These are phyloP conservation scores for Mayamaea pseudoterrestris DNA, from an alignment of 108 stramenopile species.

Conservation along the genomic window DNA sequence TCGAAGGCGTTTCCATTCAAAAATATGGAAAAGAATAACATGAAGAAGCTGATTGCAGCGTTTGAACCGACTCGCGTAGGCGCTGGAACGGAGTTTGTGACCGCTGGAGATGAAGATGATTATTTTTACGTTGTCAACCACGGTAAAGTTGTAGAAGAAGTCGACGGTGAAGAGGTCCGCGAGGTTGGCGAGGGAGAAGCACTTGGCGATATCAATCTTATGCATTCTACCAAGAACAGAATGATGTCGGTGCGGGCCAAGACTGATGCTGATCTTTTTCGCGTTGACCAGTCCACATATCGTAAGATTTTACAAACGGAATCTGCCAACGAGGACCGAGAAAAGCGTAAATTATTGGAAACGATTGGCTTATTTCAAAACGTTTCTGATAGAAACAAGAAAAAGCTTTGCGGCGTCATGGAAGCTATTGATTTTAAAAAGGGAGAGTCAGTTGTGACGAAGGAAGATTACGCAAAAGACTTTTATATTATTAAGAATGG, in stretches of 20 bases:
- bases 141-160: slow-evolving; percentile 40
- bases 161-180: slow-evolving; percentile 35
- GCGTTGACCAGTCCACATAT: slow-evolving; percentile 59
- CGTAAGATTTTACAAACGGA: slow-evolving; percentile 46
- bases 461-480: neutral
- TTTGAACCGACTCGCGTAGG: slow-evolving; percentile 37
- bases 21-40: slow-evolving; percentile 28
- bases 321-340: too few relatives aligned
- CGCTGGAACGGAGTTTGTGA: slow-evolving; percentile 47
- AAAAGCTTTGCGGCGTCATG: too few relatives aligned
- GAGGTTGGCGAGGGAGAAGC: slow-evolving; percentile 25
- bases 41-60: slow-evolving; percentile 43
- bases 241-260: slow-evolving; percentile 72
- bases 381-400: too few relatives aligned
- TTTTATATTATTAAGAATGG: neutral
- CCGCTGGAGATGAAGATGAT: slow-evolving; percentile 60
- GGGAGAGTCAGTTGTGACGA: neutral
- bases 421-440: too few relatives aligned
- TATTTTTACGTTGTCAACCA: slow-evolving; percentile 62
- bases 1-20: slow-evolving; percentile 55
- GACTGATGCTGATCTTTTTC: slow-evolving; percentile 33
- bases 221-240: too few relatives aligned
- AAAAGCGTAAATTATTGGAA: too few relatives aligned
- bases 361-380: too few relatives aligned
- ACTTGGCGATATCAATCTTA: slow-evolving; percentile 79